Base-by-base conservation (phyloP, 306 rosid species). In the Delonix regia region DNA sequence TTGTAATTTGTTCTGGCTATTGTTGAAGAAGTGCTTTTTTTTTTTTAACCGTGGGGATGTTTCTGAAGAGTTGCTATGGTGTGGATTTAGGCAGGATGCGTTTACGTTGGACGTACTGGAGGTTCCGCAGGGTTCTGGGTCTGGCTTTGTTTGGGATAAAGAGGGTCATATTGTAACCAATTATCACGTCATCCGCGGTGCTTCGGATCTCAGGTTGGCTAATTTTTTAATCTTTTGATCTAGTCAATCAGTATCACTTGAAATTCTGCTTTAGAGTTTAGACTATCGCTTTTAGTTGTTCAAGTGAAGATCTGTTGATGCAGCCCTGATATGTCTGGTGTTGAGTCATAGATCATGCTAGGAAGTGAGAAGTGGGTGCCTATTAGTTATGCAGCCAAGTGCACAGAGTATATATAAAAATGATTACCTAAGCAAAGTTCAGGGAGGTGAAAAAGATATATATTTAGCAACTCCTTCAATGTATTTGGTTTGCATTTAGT, bases 71-170 rank as follows among this genome's bases (percentile, higher is more conserved):
- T 69, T 78, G 71, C 84, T 39, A 2, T 60, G 21, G 62, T 55
- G 75, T 49, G 53, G 53, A 3, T 89, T 85, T 83, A 95, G 99
- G 93, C 99, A 91, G 88, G 99, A 96, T 52, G 99, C 90, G 3
- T 96, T 96, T 82, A 96, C 99, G 21, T 77, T 96, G 88, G 99
- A 96, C 45, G 94, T 93, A 56, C 79, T 91, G 88, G 98, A 96
- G 89, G 99, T 96, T 55, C 99, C 98, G 0, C 98, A 93, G 71
- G 99, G 99, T 8, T 96, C 99, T 2, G 99, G 99, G 7, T 96
- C 99, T 0, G 99, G 99, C 63, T 93, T 93, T 69, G 97, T 96
- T 63, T 96, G 99, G 99, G 99, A 96, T 76, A 91, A 68, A 77
- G 49, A 85, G 0, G 99, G 99, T 65, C 85, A 96, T 79, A 7